phyloP scores from a whole-genome alignment of 768 basidiomycete genomes.

The Podaxis sp. region DNA sequence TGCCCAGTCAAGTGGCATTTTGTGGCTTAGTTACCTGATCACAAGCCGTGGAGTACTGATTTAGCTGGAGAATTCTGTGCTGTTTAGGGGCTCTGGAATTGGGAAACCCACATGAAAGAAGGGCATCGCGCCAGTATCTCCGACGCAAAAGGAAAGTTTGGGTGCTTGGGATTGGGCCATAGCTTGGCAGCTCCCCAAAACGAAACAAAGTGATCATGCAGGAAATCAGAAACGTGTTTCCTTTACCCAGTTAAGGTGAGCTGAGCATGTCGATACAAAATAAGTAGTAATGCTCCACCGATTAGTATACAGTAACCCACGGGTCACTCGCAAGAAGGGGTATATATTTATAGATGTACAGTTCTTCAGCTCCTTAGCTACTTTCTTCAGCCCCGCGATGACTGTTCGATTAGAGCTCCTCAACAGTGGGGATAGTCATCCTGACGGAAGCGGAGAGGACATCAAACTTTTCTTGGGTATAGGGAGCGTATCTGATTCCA shows the following conservation, averaged over 20 bases:
- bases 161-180: no score
- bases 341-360: background rate
- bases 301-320: background rate
- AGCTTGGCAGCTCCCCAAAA: no score
- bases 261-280: no score
- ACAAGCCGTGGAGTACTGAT: background rate
- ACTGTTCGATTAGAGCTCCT: background rate
- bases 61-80: no score
- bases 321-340: background rate
- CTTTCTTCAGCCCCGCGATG: constrained; percentile 4
- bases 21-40: background rate
- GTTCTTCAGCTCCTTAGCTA: background rate
- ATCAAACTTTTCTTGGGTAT: constrained; percentile 37
- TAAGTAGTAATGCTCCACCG: no score
- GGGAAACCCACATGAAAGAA: no score
- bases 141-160: no score
- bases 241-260: no score
- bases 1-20: background rate
- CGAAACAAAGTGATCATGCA: no score
- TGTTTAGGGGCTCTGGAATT: no score
- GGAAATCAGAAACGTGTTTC: no score
- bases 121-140: no score
- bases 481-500: constrained; percentile 51
- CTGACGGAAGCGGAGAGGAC: constrained; percentile 23
- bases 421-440: constrained; percentile 3